Evolutionary conservation across 2,329 filamentous ascomycete genomes (phyloP), one percentile per base, ranked within the genome.

Genomic region (Fusarium hostae): DNA sequence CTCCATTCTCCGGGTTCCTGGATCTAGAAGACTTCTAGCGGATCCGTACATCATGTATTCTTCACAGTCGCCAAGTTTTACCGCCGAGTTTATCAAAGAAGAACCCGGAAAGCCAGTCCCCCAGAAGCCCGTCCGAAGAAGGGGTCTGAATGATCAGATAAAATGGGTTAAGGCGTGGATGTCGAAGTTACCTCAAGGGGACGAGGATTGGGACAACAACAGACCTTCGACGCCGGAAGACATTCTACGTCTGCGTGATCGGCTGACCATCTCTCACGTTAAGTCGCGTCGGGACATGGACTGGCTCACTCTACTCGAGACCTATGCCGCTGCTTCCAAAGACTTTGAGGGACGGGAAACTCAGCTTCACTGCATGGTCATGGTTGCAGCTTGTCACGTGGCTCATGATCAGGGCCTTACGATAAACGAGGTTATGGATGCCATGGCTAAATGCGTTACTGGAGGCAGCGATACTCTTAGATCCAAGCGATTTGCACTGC

Each of bases 131-230:
- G 65, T 74, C 22, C 74, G 74, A 43, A 73, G 74, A 55, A 61
- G 74, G 40, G 74, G 74, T 40, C 63, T 76, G 56, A 75, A 75
- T 41, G 74, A 73, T 37, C 74, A 75, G 32, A 72, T 73, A 43
- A 76, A 66, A 76, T 76, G 74, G 74, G 70, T 76, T 30, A 66
- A 39, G 52, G 71, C 74, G 39, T 76, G 74, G 74, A 70, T 76
- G 72, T 72, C 74, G 48, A 74, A 74, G 32, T 58, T 76, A n/a
- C 74, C 74, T 16, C 74, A 76, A 47, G 74, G 74, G 40, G 72
- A 76, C n/a, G 74, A 75, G 60, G 74, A 76, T 40, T 76, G 74
- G 74, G 68, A 76, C 44, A 76, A 76, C 48, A 76, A 76, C 62
- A 70, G 59, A 45, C 74, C 74, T 16, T 76, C 67, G 24, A 66